Conservation (phyloP, 2,329 filamentous ascomycete species). For the Emergomyces africanus region DNA sequence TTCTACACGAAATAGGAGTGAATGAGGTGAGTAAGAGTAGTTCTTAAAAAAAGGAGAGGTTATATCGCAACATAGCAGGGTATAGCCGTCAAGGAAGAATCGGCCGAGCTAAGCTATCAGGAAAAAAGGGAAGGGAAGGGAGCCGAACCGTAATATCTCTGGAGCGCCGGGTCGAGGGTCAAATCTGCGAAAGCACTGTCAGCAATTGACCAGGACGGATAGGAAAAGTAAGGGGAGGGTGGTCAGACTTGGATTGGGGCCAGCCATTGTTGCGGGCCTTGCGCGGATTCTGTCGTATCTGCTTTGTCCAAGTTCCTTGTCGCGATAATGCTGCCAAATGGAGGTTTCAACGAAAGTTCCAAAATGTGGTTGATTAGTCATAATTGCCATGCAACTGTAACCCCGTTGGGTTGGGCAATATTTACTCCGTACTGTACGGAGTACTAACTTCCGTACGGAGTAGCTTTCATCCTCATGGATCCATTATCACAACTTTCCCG, state of each 20-base stretch:
- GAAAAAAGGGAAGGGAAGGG: constrained; percentile 3
- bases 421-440: no score
- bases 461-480: no score
- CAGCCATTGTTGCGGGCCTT: constrained; percentile 34
- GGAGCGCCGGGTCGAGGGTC: constrained; percentile 32
- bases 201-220: constrained; percentile 1
- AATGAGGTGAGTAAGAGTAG: background rate
- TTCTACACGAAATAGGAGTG: background rate
- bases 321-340: background rate
- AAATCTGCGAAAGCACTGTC: constrained; percentile 37
- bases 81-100: background rate
- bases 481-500: no score
- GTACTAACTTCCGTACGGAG: no score
- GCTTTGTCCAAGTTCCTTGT: background rate
- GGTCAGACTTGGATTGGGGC: constrained; percentile 35
- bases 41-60: background rate
- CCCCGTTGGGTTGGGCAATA: no score
- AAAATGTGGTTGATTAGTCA: background rate
- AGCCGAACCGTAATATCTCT: constrained; percentile 39
- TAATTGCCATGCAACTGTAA: background rate
- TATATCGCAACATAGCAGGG: background rate
- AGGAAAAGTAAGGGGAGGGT: background rate
- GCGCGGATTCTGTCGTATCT: background rate
- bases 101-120: background rate
- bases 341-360: background rate